These are phyloP conservation scores for Mycena epipterygia DNA, from an alignment of 768 basidiomycete species.

Conservation along the genomic window DNA sequence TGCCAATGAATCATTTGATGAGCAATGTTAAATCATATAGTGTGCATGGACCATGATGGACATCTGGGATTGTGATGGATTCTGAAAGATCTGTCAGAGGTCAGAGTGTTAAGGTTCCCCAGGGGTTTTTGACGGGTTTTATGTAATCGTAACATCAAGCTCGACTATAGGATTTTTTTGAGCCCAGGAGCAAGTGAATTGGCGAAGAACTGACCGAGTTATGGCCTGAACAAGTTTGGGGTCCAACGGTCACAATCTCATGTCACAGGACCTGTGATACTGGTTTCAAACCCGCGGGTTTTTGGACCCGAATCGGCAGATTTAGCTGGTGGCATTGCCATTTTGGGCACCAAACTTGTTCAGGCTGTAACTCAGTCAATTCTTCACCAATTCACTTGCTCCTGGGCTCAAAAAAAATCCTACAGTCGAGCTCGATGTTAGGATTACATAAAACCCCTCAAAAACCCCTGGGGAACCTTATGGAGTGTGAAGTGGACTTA, in stretches of 20 bases:
- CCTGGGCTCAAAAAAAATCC: neutral
- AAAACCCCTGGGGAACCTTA: too few relatives aligned
- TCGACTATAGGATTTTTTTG: too few relatives aligned
- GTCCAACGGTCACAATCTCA: neutral
- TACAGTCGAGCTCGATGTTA: too few relatives aligned
- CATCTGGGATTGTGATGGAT: too few relatives aligned
- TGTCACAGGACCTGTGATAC: neutral
- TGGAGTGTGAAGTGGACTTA: too few relatives aligned
- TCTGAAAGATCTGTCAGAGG: too few relatives aligned
- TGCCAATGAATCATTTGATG: too few relatives aligned
- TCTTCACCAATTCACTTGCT: neutral
- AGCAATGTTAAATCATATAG: too few relatives aligned
- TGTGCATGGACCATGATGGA: too few relatives aligned
- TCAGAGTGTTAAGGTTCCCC: neutral
- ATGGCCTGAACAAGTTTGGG: neutral
- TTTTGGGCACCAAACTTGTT: neutral
- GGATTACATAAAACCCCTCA: too few relatives aligned
- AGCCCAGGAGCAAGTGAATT: neutral
- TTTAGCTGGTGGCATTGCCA: too few relatives aligned
- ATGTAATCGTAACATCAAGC: neutral
- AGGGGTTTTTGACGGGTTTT: neutral
- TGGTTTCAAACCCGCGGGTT: neutral
- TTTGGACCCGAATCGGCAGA: neutral
- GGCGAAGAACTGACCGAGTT: neutral
- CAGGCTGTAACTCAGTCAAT: neutral